These are phyloP conservation scores for Trichoderma harzianum DNA, from an alignment of 2,329 filamentous ascomycete genomes.

Conservation along the genomic window DNA sequence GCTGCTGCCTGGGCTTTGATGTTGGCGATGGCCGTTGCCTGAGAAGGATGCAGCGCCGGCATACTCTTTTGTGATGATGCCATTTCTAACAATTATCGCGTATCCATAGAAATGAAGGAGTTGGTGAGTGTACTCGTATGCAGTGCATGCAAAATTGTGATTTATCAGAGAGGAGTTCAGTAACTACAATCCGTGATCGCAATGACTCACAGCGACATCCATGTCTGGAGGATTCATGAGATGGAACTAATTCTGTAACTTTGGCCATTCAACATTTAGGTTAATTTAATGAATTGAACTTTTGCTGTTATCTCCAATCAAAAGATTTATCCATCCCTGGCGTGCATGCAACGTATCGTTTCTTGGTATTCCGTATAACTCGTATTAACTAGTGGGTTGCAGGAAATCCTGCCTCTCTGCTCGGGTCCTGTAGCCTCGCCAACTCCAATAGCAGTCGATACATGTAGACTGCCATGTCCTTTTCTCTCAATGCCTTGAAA, in stretches of 20 bases:
- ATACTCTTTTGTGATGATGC: neutral
- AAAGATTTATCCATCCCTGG: neutral
- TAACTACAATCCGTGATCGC: neutral
- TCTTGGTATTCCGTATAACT: neutral
- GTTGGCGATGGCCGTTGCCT: conserved; percentile 9
- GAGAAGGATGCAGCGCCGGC: neutral
- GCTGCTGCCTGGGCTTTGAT: neutral
- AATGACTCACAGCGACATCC: neutral
- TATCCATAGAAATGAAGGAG: neutral
- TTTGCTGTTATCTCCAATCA: neutral
- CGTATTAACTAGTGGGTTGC: neutral
- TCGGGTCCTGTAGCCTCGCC: conserved; percentile 39
- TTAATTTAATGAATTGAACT: neutral
- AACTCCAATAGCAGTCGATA: conserved; percentile 61
- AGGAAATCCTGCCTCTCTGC: neutral
- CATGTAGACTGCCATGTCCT: conserved; percentile 58
- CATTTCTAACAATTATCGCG: neutral
- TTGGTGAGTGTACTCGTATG: no score
- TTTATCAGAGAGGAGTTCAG: neutral
- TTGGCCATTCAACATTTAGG: neutral
- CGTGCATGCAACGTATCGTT: neutral
- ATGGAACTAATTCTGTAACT: neutral
- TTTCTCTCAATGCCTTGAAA: conserved; percentile 49
- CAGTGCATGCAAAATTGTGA: neutral
- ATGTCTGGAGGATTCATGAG: neutral